A percentile compares a stretch with the other conserved stretches of the same genome.
phyloP scores from a whole-genome alignment of 1,284 basidiomycete genomes.

The Jaminaea rosea region DNA sequence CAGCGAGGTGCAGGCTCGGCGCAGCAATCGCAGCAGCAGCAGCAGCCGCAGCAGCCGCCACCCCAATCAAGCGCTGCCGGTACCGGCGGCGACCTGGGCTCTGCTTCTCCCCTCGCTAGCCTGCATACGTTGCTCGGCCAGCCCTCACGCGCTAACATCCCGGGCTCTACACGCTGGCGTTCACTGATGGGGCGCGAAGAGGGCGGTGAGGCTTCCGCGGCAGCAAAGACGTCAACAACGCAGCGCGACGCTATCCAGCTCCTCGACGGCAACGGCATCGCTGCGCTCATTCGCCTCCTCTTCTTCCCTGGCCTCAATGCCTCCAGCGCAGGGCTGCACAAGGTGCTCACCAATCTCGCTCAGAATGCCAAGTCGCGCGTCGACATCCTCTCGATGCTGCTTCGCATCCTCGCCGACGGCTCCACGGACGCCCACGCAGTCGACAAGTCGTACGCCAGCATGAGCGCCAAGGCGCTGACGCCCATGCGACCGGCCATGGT shows the following conservation, averaged over 20 bases:
- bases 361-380: constrained; percentile 85
- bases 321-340: constrained; percentile 74
- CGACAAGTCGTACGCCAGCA: constrained; percentile 85
- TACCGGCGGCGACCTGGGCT: no score
- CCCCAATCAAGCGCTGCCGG: background rate
- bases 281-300: constrained; percentile 79
- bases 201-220: background rate
- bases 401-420: constrained; percentile 88
- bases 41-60: constrained; percentile 4
- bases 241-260: constrained; percentile 75
- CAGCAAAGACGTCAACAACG: background rate
- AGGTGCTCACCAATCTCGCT: constrained; percentile 86
- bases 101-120: constrained; percentile 48
- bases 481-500: constrained; percentile 21
- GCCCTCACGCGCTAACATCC: no score
- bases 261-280: constrained; percentile 80
- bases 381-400: constrained; percentile 83
- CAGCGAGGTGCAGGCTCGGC: background rate
- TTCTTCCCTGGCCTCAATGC: constrained; percentile 86
- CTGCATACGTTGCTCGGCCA: no score
- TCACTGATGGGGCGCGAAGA: background rate
- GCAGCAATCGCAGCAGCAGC: constrained; percentile 4
- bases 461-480: constrained; percentile 50
- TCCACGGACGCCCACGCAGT: constrained; percentile 83
- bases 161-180: no score